Base-by-base conservation (phyloP, 140 eudicot species). In the Anethum foeniculum region DNA sequence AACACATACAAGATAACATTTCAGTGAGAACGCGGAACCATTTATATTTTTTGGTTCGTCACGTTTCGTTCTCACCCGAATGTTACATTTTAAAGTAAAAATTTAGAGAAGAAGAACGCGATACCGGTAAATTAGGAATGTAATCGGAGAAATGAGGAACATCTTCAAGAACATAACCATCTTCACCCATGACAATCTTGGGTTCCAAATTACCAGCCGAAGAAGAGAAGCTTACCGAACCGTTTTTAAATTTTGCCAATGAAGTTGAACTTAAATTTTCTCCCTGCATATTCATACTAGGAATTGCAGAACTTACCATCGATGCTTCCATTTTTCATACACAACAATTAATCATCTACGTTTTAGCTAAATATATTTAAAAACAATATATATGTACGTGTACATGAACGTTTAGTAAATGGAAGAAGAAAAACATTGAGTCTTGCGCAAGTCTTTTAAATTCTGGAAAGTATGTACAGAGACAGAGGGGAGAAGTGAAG, bases 131-230 rank as follows among this genome's bases (percentile, higher is more conserved):
- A 80, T 90, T 48, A 27, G 92, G 90, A 69, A 92, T 78, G 71
- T 90, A 94, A 85, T 94, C 98, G 36, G 90, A 72, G 80, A 94
- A 89, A 82, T 92, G 96, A 81, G 98, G 98, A 82, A 94, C 98
- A 84, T 94, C 98, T 80, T 94, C 91, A 52, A 94, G 98, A 0
- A 88, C 88, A 76, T 84, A 92, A 72, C 97, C 98, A 86, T 68
- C 80, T 5, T 88, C 93, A 49, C 96, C 98, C 58, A 56, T 52
- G n/a, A 88, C 84, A 54, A 88, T 68, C 81, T 72, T 72, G 18
- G 46, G 77, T 80, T 73, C 56, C 43, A 32, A 49, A 73, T 52
- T 67, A 81, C 76, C 74, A 62, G 74, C 62, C 44, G 72, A 69
- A 28, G 48, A 47, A 46, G 74, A 19, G 27, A 85, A 5, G 77